Evolutionary conservation across 495 filamentous ascomycete genomes (phyloP).

Genomic region (Aspergillus mulundensis): DNA sequence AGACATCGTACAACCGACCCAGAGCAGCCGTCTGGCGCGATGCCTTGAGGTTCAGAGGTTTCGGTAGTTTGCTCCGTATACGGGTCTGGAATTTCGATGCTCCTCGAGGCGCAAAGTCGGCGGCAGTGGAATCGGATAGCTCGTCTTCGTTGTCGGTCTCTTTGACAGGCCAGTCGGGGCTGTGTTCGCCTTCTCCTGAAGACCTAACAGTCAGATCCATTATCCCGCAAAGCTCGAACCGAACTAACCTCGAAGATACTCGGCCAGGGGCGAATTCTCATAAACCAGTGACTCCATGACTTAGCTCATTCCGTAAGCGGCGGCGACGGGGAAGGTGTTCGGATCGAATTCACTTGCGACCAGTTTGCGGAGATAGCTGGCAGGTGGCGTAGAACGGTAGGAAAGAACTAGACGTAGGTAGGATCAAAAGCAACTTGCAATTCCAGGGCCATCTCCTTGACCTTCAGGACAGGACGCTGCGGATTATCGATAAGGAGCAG

Average conservation of each 20-base stretch:
- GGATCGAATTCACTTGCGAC: neutral
- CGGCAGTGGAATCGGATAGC: slow-evolving; percentile 26
- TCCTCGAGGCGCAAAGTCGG: slow-evolving; percentile 73
- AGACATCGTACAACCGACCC: slow-evolving; percentile 52
- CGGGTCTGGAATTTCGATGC: slow-evolving; percentile 61
- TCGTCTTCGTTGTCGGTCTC: slow-evolving; percentile 39
- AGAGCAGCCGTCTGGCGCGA: slow-evolving; percentile 47
- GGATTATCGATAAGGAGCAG: neutral
- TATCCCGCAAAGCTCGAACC: slow-evolving; percentile 1
- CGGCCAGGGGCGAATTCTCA: slow-evolving; percentile 85
- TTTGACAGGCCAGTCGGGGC: slow-evolving; percentile 41
- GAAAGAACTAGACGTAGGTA: neutral
- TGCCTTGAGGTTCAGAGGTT: slow-evolving; percentile 54
- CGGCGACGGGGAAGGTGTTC: slow-evolving; percentile 5
- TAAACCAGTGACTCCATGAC: slow-evolving; percentile 89
- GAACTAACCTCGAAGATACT: slow-evolving; percentile 82
- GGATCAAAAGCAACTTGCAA: neutral
- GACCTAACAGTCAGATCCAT: slow-evolving; percentile 18
- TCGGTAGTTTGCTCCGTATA: slow-evolving; percentile 62
- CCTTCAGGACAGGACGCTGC: neutral
- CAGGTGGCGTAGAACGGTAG: neutral
- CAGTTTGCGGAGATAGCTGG: neutral
- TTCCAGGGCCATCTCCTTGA: slow-evolving; percentile 6
- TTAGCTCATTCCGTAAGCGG: slow-evolving; percentile 31
- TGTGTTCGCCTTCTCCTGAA: slow-evolving; percentile 46